Percentiles rank a stretch among this genome's conserved stretches.
These are phyloP conservation scores for Zygosaccharomyces rouxii DNA, from an alignment of 805 yeast genomes.

Conservation along the genomic window DNA sequence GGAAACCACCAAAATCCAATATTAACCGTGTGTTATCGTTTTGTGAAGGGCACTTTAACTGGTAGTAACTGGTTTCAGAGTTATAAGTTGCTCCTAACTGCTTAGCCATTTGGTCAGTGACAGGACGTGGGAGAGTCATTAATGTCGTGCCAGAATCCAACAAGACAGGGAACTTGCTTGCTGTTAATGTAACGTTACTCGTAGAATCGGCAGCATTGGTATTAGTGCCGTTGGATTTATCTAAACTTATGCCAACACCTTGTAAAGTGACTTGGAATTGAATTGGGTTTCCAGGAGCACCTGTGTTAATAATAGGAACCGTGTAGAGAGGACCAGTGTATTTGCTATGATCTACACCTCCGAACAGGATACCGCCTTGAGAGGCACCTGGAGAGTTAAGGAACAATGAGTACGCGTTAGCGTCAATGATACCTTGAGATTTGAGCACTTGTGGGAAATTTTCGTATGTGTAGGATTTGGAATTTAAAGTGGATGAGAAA, in stretches of 20 bases:
- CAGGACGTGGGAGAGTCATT: slow-evolving; percentile 40
- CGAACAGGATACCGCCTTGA: slow-evolving; percentile 60
- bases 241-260: slow-evolving; percentile 32
- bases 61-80: slow-evolving; percentile 41
- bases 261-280: slow-evolving; percentile 35
- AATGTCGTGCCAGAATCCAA: slow-evolving; percentile 44
- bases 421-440: slow-evolving; percentile 50
- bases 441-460: slow-evolving; percentile 65
- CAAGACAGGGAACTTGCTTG: slow-evolving; percentile 37
- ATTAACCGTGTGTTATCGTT: slow-evolving; percentile 35
- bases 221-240: slow-evolving; percentile 19
- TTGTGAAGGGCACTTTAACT: slow-evolving; percentile 40
- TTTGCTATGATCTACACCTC: slow-evolving; percentile 65
- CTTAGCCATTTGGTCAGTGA: slow-evolving; percentile 36
- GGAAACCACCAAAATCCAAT: slow-evolving; percentile 57
- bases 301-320: slow-evolving; percentile 46
- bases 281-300: slow-evolving; percentile 18
- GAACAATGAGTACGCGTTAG: slow-evolving; percentile 58
- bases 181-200: slow-evolving; percentile 26
- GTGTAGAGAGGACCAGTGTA: slow-evolving; percentile 47
- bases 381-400: slow-evolving; percentile 42
- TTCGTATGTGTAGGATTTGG: slow-evolving; percentile 44
- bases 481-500: slow-evolving; percentile 10
- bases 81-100: slow-evolving; percentile 44
- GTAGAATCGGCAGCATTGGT: background rate